These are phyloP conservation scores for Groenewaldozyma sp. DNA, from an alignment of 1,139 yeast species.

Conservation along the genomic window DNA sequence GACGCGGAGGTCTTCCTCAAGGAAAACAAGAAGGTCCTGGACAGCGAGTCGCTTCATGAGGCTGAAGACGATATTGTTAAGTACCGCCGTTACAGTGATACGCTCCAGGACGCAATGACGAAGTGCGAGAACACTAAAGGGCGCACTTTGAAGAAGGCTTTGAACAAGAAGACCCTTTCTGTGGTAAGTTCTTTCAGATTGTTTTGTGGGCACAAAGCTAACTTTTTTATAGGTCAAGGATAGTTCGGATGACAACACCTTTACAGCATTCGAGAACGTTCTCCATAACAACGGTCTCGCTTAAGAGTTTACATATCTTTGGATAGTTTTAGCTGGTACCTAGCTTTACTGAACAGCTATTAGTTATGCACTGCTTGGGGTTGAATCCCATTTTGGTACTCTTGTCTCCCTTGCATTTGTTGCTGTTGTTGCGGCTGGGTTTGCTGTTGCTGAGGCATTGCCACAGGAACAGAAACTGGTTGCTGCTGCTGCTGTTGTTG, in stretches of 20 bases:
- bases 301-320: constrained; percentile 2
- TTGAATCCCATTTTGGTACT: not conserved
- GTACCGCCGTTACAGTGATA: constrained; percentile 16
- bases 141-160: constrained; percentile 21
- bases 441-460: not conserved
- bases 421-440: not conserved
- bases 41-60: constrained; percentile 15
- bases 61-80: constrained; percentile 16
- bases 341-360: too few species aligned
- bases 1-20: constrained; percentile 18
- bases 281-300: constrained; percentile 18
- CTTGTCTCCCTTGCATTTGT: not conserved
- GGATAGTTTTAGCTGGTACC: too few species aligned
- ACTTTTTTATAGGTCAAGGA: constrained; percentile 10
- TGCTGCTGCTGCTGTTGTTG: constrained; percentile 2
- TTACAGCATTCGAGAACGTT: constrained; percentile 15
- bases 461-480: not conserved
- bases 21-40: constrained; percentile 16
- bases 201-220: constrained; percentile 2
- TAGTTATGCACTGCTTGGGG: not conserved
- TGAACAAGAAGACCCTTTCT: constrained; percentile 20
- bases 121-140: constrained; percentile 21
- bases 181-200: constrained; percentile 8
- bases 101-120: constrained; percentile 18
- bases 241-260: constrained; percentile 15